phyloP scores from a whole-genome alignment of 164 flowering plant genomes.

The Chloranthus sessilifolius region DNA sequence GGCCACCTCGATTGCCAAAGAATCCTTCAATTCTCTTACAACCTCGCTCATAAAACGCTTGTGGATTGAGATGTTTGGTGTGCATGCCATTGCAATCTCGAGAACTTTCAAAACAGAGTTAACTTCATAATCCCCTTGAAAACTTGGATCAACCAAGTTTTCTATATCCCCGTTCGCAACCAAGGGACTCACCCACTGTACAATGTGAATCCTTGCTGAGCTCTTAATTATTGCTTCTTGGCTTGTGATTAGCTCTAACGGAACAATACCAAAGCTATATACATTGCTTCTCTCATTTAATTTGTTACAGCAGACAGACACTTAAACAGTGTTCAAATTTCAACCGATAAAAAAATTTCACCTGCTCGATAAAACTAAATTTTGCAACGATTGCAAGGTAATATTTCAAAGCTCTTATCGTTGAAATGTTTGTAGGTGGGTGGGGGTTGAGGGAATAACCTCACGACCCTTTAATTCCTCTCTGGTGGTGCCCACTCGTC shows the following conservation, averaged over 20 bases:
- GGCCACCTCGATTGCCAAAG: too few species aligned
- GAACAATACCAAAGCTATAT: slow-evolving; percentile 47
- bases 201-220: slow-evolving; percentile 18
- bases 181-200: slow-evolving; percentile 27
- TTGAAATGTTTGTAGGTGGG: background rate
- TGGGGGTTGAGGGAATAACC: slow-evolving; percentile 7
- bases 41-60: slow-evolving; percentile 39
- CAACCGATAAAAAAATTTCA: background rate
- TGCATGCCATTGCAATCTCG: slow-evolving; percentile 45
- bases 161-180: slow-evolving; percentile 30
- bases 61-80: slow-evolving; percentile 7
- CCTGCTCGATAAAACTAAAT: background rate
- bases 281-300: slow-evolving; percentile 50
- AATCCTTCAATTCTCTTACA: too few species aligned
- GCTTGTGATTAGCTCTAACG: slow-evolving; percentile 45
- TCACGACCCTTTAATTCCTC: slow-evolving; percentile 8
- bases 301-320: slow-evolving; percentile 7
- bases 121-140: slow-evolving; percentile 21
- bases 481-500: too few species aligned
- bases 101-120: slow-evolving; percentile 38
- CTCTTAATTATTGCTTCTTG: slow-evolving; percentile 20
- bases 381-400: slow-evolving; percentile 11
- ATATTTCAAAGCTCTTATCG: too few species aligned
- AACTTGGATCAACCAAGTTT: slow-evolving; percentile 32
- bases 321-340: background rate